Conservation (phyloP, 768 basidiomycete species). For the Tylopilus plumbeoviolaceoides region DNA sequence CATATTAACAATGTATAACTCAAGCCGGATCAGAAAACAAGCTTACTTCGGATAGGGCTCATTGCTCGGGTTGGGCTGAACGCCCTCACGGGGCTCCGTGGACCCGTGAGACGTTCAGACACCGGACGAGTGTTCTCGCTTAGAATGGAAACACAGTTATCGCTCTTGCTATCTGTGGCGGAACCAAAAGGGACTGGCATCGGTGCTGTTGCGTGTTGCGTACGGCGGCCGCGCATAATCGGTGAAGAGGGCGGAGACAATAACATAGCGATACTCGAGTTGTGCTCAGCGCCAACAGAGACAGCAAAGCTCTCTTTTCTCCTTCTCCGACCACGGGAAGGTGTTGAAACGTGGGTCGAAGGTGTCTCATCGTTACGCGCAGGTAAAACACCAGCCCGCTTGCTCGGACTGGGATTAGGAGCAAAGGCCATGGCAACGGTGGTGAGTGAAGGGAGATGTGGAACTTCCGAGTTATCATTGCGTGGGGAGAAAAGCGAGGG, state of each 20-base stretch:
- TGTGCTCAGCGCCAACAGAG: constrained; percentile 2
- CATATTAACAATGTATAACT: neutral
- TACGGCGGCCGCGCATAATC: neutral
- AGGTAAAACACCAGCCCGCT: neutral
- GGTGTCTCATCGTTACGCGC: neutral
- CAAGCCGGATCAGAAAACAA: neutral
- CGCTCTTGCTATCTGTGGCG: neutral
- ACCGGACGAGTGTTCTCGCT: neutral
- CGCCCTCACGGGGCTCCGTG: constrained; percentile 19
- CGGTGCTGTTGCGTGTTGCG: constrained; percentile 3
- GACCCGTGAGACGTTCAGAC: neutral
- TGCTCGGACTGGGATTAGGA: constrained; percentile 1
- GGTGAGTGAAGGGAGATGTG: constrained; percentile 7
- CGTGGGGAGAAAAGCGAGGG: constrained; percentile 16
- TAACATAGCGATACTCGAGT: constrained; percentile 19
- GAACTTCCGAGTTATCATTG: neutral
- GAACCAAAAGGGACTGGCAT: neutral
- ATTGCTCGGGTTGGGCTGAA: constrained; percentile 33
- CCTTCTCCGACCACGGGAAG: constrained; percentile 18
- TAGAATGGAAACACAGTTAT: neutral
- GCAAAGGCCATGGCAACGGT: constrained; percentile 10
- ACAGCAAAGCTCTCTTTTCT: constrained; percentile 7
- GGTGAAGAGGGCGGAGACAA: constrained; percentile 25
- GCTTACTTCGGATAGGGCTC: constrained; percentile 21
- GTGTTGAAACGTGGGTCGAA: neutral